These are phyloP conservation scores for Boechera divaricarpa DNA, from an alignment of 345 rosid species.

Conservation along the genomic window DNA sequence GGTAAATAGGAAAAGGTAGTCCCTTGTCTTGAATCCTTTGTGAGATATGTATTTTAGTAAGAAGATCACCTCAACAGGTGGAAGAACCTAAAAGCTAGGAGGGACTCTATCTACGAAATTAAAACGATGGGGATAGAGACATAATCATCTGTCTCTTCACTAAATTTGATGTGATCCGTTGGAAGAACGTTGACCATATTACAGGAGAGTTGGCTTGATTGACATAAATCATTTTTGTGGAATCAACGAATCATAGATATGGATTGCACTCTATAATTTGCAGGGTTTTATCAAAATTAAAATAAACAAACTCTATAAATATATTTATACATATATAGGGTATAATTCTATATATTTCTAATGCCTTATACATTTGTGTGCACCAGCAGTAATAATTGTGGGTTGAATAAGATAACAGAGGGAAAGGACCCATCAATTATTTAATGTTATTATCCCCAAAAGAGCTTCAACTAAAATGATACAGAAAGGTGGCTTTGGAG, in stretches of 20 bases:
- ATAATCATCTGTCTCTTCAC: conserved; percentile 33
- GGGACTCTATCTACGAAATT: conserved; percentile 12
- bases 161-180: conserved; percentile 21
- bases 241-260: conserved; percentile 1
- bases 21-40: conserved; percentile 3
- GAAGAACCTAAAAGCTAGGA: conserved; percentile 30
- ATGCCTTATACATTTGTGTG: conserved; percentile 10
- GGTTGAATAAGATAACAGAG: conserved; percentile 10
- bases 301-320: too few species aligned
- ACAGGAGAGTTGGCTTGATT: conserved; percentile 33
- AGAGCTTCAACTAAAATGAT: conserved; percentile 37
- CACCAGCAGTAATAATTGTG: conserved; percentile 12
- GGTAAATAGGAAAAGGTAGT: not conserved
- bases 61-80: conserved; percentile 10
- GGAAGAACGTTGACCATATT: conserved; percentile 39
- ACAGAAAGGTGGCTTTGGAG: conserved; percentile 44
- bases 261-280: too few species aligned
- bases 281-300: too few species aligned
- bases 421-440: conserved; percentile 1
- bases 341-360: not conserved
- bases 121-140: conserved; percentile 21
- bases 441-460: conserved; percentile 7
- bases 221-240: conserved; percentile 19
- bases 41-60: conserved; percentile 25
- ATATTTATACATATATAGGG: too few species aligned